Evolutionary conservation across 2,329 filamentous ascomycete species (phyloP).

Genomic region (Fonsecaea pugnacius): DNA sequence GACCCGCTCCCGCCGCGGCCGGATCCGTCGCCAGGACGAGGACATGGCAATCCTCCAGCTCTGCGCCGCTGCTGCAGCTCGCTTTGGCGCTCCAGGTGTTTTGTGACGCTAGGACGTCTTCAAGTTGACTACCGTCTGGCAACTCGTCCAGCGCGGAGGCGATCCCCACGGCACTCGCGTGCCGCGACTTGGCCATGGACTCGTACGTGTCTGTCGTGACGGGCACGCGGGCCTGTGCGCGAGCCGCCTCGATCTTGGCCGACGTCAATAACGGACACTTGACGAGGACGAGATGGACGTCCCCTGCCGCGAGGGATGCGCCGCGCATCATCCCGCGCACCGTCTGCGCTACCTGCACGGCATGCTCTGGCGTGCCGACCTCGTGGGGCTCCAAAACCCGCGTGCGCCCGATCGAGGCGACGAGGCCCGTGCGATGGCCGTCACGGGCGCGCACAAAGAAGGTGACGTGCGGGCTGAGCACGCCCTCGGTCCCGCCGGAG

Average conservation of each 20-base stretch:
- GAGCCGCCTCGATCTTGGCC: conserved; percentile 38
- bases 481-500: conserved; percentile 43
- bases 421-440: conserved; percentile 30
- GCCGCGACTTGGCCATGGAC: conserved; percentile 43
- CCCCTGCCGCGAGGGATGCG: conserved; percentile 28
- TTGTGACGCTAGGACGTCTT: conserved; percentile 33
- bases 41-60: conserved; percentile 42
- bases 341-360: conserved; percentile 34
- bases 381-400: conserved; percentile 39
- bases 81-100: conserved; percentile 40
- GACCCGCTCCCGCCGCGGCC: conserved; percentile 14
- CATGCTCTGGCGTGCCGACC: conserved; percentile 41
- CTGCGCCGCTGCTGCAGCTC: conserved; percentile 43
- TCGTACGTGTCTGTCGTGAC: conserved; percentile 42
- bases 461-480: conserved; percentile 42
- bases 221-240: conserved; percentile 33
- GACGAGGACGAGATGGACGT: conserved; percentile 40
- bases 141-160: conserved; percentile 40
- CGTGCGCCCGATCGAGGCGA: conserved; percentile 40
- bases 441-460: conserved; percentile 36
- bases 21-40: conserved; percentile 40
- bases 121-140: conserved; percentile 22
- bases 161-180: conserved; percentile 42
- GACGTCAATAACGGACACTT: conserved; percentile 43
- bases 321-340: conserved; percentile 35